Evolutionary conservation across 371 early-diverging fungal genomes (phyloP), one percentile per base, ranked within the genome.

Genomic region (Mucor irregularis): DNA sequence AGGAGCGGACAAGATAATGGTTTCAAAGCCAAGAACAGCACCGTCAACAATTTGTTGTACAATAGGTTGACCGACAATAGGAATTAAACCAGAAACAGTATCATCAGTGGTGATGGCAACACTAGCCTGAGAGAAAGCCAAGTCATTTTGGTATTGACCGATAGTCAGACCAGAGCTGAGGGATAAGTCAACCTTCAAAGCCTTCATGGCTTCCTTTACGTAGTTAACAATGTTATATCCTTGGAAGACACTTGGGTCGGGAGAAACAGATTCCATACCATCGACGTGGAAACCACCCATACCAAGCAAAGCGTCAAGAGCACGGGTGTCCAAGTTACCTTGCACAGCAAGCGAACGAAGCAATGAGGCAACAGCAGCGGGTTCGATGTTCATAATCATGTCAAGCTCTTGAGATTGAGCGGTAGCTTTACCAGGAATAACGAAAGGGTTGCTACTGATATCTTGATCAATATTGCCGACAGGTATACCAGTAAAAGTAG

Each of bases 41-140:
- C 58, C 66, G 42, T 83, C 75, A 21, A 87, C 80, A 30, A 84
- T 71, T 40, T 68, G 58, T 42, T 84, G 83, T 7, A 81, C 84
- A 53, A 83, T 82, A 19, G 81, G 83, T 25, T 81, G 81, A 35
- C 82, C 83, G 28, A 82, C 75, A 49, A 84, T 58, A 45, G 85
- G 82, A 39, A 82, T 78, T 50, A 83, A 53, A 11, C 63, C 57
- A 19, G 74, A 56, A 31, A 84, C 66, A 26, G 75, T 59, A 25
- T 51, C 57, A 46, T 84, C 85, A 4, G 81, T 74, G 16, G 56
- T 17, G 29, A 75, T 69, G 17, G 69, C 51, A 19, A 85, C 79
- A n/a, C 62, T 64, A n/a, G 51, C 67, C 57, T 85, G 83, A 45
- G 76, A 67, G 54, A 81, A 83, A 4, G 68, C 59, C 33, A 83